Conservation (phyloP, 1,284 basidiomycete genomes). For the Malassezia arunalokei region DNA sequence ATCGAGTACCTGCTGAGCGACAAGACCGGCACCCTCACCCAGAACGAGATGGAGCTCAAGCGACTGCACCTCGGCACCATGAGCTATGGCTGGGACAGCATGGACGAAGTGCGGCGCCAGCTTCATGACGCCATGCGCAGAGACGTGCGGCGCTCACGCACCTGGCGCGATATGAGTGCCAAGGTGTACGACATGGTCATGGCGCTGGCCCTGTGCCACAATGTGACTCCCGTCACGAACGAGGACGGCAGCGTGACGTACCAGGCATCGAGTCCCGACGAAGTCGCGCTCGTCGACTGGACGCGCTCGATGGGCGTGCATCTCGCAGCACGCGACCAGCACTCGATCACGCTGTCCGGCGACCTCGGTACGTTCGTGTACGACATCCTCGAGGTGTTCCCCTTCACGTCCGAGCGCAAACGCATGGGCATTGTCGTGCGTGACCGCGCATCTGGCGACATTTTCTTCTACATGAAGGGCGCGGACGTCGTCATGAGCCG, state of each 20-base stretch:
- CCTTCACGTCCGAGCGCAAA: slow-evolving; percentile 92
- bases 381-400: slow-evolving; percentile 86
- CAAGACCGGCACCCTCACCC: slow-evolving; percentile 93
- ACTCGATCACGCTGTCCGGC: slow-evolving; percentile 54
- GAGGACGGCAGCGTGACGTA: slow-evolving; percentile 90
- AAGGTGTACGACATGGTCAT: slow-evolving; percentile 87
- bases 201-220: slow-evolving; percentile 88
- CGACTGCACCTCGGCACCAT: slow-evolving; percentile 98
- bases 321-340: slow-evolving; percentile 74
- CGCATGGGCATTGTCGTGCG: slow-evolving; percentile 95
- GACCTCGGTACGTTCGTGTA: slow-evolving; percentile 52
- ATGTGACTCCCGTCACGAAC: slow-evolving; percentile 87
- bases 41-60: slow-evolving; percentile 99
- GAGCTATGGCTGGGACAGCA: slow-evolving; percentile 87
- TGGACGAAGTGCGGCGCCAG: slow-evolving; percentile 92
- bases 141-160: slow-evolving; percentile 37
- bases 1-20: slow-evolving; percentile 93
- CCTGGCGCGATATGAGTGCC: slow-evolving; percentile 84
- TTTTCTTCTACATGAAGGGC: slow-evolving; percentile 87
- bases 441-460: slow-evolving; percentile 62
- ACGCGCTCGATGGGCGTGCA: slow-evolving; percentile 86
- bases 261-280: slow-evolving; percentile 95
- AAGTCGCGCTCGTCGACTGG: slow-evolving; percentile 98
- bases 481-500: slow-evolving; percentile 92
- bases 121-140: slow-evolving; percentile 55